Base-by-base conservation (phyloP, 352 stramenopile genomes). In the Phytophthora pistaciae region DNA sequence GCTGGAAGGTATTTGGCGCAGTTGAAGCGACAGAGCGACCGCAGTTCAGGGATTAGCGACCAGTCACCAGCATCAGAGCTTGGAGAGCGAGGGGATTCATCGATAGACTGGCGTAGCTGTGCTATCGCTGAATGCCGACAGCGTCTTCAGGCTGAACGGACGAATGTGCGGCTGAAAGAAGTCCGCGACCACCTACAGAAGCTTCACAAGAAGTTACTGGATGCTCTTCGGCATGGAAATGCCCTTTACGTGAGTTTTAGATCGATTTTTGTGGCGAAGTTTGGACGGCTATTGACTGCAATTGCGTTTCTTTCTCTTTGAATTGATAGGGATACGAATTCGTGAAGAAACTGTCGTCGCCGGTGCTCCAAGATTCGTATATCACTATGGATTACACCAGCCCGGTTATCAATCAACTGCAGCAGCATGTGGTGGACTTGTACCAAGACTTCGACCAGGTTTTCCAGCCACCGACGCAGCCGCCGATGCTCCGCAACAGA, bases 81-180 rank as follows among this genome's bases (percentile, higher is more conserved):
- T 31, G 36, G n/a, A 10, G 25, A 40, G 21, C 10, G 8, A 20
- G 16, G 14, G 10, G 44, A 25, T 5, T 20, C n/a, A 11, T 29
- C 4, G 46, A 10, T 29, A 8, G 9, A 54, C 14, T 70, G 54
- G 64, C 60, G 64, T n/a, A 18, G 58, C n/a, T 4, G 57, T 5
- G 66, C 64, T 9, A 33, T 56, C 33, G n/a, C 23, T 20, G 42
- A 67, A 44, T 72, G 64, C 11, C 60, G 50, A 33, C 36, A 71
- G n/a, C 71, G 66, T 0, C 56, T 64, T 21, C 46, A 42, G 3
- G 50, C 66, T 1, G 60, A 78, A 31, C 52, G 66, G 6, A 72
- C 57, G 5, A 78, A 78, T 48, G 29, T 40, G 16, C 59, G 59
- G 16, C 40, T 78, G 5, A 72, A 72, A 18, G 52, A 58, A 16